Percentiles rank a stretch among this genome's conserved stretches.
phyloP scores from a whole-genome alignment of 208 protist genomes.

The Leishmania tropica region DNA sequence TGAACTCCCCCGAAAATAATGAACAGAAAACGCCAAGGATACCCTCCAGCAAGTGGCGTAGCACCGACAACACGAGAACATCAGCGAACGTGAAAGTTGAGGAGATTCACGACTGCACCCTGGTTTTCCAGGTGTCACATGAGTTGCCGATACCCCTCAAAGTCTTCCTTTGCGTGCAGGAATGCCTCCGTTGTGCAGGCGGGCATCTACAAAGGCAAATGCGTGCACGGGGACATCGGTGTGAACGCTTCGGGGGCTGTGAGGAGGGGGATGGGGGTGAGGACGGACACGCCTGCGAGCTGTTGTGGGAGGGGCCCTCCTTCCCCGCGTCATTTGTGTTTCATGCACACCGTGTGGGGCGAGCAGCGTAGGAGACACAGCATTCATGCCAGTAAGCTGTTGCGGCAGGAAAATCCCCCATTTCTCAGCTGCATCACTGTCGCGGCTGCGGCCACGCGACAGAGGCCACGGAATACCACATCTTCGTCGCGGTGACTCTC shows the following conservation, averaged over 20 bases:
- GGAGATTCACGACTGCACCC: not conserved
- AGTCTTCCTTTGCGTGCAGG: not conserved
- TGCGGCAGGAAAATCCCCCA: not conserved
- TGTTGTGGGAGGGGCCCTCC: not conserved
- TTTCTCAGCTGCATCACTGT: not conserved
- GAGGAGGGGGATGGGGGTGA: no score
- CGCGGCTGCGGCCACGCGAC: not conserved
- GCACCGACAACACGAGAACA: not conserved
- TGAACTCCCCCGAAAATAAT: not conserved
- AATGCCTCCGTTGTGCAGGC: not conserved
- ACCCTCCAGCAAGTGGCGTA: not conserved
- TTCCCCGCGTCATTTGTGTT: not conserved
- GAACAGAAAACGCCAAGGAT: not conserved
- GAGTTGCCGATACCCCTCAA: not conserved
- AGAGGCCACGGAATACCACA: not conserved
- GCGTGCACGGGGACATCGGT: not conserved
- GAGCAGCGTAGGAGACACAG: not conserved
- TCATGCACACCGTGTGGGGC: not conserved
- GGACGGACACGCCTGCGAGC: not conserved
- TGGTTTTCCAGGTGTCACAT: not conserved
- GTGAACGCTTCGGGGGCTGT: not conserved
- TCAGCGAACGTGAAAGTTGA: not conserved
- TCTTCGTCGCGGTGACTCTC: not conserved
- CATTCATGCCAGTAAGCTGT: not conserved
- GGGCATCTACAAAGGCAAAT: not conserved